Percentiles rank a stretch among this genome's conserved stretches.
Conservation (phyloP, 2,329 filamentous ascomycete genomes). For the Fusarium sp. region DNA sequence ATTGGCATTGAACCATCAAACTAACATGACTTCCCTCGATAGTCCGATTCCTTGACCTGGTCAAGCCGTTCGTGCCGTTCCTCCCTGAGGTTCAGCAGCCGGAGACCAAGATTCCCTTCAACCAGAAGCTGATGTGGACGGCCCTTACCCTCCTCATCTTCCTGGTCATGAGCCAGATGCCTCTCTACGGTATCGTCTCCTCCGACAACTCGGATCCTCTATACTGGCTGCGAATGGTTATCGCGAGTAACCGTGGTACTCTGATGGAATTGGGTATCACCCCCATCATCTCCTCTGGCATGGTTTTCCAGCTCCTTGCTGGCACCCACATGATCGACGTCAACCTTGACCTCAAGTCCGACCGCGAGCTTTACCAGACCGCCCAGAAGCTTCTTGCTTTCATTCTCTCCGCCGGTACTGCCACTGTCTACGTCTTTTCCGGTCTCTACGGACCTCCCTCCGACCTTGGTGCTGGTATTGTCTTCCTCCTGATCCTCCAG, state of each 20-base stretch:
- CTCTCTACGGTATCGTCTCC: constrained; percentile 98
- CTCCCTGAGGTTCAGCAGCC: constrained; percentile 98
- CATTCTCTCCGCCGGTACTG: constrained; percentile 96
- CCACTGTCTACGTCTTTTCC: constrained; percentile 97
- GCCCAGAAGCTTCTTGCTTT: constrained; percentile 99
- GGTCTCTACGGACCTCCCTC: constrained; percentile 97
- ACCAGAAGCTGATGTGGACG: constrained; percentile 98
- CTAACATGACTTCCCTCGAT: constrained; percentile 32
- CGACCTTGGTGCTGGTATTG: constrained; percentile 96
- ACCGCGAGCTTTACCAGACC: constrained; percentile 99
- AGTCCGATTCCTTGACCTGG: constrained; percentile 99
- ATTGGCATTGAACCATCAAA: constrained; percentile 19
- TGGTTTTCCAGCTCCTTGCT: constrained; percentile 99
- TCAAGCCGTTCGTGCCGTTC: constrained; percentile 99
- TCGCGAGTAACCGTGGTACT: constrained; percentile 97
- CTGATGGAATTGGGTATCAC: constrained; percentile 97
- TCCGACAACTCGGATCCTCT: constrained; percentile 98
- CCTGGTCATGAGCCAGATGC: constrained; percentile 99
- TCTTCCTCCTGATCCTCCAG: constrained; percentile 97
- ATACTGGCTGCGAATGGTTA: constrained; percentile 99
- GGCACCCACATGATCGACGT: constrained; percentile 99
- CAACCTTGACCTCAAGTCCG: constrained; percentile 99
- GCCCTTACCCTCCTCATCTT: constrained; percentile 96
- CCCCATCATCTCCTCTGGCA: constrained; percentile 98
- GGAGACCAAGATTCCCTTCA: constrained; percentile 98